Evolutionary conservation across 2,329 filamentous ascomycete species (phyloP).

Genomic region (Huntiella moniliformis): DNA sequence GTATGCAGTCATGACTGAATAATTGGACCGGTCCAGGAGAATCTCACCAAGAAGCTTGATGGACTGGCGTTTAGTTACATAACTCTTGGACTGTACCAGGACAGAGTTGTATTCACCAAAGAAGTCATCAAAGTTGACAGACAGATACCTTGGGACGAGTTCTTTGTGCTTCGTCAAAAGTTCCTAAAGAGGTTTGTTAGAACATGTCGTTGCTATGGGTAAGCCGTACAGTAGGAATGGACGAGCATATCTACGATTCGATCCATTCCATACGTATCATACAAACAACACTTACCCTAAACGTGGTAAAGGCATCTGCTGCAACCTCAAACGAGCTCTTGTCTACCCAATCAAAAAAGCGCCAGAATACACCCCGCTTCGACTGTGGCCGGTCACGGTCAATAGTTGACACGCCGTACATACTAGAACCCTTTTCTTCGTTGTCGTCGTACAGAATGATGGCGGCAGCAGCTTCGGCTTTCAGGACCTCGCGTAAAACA

Average conservation of each 20-base stretch:
- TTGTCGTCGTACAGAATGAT: slow-evolving; percentile 88
- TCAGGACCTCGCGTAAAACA: slow-evolving; percentile 70
- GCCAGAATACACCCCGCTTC: slow-evolving; percentile 82
- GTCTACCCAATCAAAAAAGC: slow-evolving; percentile 94
- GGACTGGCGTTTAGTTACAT: slow-evolving; percentile 93
- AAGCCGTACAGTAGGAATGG: not conserved
- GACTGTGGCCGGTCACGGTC: slow-evolving; percentile 57
- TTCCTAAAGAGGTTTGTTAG: slow-evolving; percentile 37
- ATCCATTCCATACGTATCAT: not conserved
- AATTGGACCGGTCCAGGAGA: slow-evolving; percentile 83
- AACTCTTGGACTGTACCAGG: slow-evolving; percentile 79
- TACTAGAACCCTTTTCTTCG: slow-evolving; percentile 46
- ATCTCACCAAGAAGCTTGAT: slow-evolving; percentile 96
- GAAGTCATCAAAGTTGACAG: slow-evolving; percentile 81
- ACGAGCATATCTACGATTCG: not conserved
- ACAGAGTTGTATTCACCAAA: slow-evolving; percentile 78
- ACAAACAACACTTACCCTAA: slow-evolving; percentile 43
- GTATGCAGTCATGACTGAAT: slow-evolving; percentile 94
- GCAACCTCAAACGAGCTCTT: slow-evolving; percentile 91
- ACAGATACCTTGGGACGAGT: slow-evolving; percentile 71
- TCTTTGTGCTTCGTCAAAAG: slow-evolving; percentile 87
- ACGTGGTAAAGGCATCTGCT: slow-evolving; percentile 93
- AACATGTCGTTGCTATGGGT: not conserved
- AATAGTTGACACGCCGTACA: slow-evolving; percentile 59
- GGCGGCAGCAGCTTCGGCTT: slow-evolving; percentile 77